Evolutionary conservation across 306 rosid species (phyloP), one percentile per base, ranked within the genome.

Genomic region (Prunus mume): DNA sequence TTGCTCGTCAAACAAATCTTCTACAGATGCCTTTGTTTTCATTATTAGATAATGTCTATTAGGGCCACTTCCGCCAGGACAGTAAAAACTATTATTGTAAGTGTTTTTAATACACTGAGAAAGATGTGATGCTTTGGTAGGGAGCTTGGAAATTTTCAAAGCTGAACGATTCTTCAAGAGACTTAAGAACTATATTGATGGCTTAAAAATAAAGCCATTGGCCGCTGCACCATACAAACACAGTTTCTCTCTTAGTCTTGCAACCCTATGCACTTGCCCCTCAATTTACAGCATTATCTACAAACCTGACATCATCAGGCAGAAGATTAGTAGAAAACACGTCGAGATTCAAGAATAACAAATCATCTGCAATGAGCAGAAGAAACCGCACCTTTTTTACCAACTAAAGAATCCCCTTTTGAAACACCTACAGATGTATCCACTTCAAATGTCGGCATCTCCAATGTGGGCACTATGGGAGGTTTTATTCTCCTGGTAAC

Each of bases 401-500:
- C 76, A 66, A 76, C 74, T 41, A 76, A 67, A 52, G 92, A 80
- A 67, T 86, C 91, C 74, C 80, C 75, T 63, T 86, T 83, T 9
- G 85, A 62, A 68, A 68, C 70, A 68, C 78, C 79, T 1, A 38
- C 46, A 57, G 96, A 82, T 73, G 89, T 61, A 83, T 87, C 92
- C 47, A 65, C 85, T 38, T 76, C 87, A 76, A 85, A 47, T 38
- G 83, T 58, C 12, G 93, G 76, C 82, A 68, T 80, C 64, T 89
- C 93, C 83, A 95, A 80, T 18, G 89, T 78, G 73, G 97, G 97
- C 49, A 92, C 83, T 45, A 89, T 81, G 14, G 91, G 92, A 77
- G 97, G 96, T 81, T 89, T 88, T 74, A 78, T 86, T 87, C 97
- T 89, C 84, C 80, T 87, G 1, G 97, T 86, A 38, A 95, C 93